Base-by-base conservation (phyloP, 768 basidiomycete species). In the Auriscalpium microsporum region DNA sequence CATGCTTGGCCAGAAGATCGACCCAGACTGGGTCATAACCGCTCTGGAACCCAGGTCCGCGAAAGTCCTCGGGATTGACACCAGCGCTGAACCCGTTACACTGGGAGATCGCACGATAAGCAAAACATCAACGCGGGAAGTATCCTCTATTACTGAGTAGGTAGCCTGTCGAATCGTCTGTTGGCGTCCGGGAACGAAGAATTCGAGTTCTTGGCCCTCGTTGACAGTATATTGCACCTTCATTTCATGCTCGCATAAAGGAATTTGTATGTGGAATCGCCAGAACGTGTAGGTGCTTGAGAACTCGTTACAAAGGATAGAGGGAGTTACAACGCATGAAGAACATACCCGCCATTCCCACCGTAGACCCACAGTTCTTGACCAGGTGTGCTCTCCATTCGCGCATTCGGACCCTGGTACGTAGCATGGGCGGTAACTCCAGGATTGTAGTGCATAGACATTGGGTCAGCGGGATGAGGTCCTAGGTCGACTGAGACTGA, bases 21-120 rank as follows among this genome's bases (percentile, higher is more conserved):
- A 83, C 77, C 95, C 95, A 99, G 10, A 97, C 81, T 8, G 91
- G 92, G 67, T 94, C 94, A 62, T 87, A 91, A 0, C 90, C 92
- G 49, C 73, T 83, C 58, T 78, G 83, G 64, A 83, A 94, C 0
- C 89, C 87, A 9, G 87, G 87, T 3, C 86, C 83, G 42, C 82
- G 78, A 67, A 94, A 94, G 37, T 90, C 88, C 58, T 91, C 87
- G 54, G 86, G 84, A 64, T 95, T 93, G 28, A 97, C 82, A 36
- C 95, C 95, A 1, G 88, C 77, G 50, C 87, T 90, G 65, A 92
- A 93, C 0, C 90, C 90, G 58, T 93, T 94, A 64, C 91, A 93
- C 86, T 90, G 61, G 14, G 48, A 23, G 16, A 55, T 19, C 19
- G 47, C 57, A 14, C 55, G 49, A 50, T 13, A 10, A 21, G 35